Base-by-base conservation (phyloP, 1,284 basidiomycete species). In the Ceratobasidium sp. region DNA sequence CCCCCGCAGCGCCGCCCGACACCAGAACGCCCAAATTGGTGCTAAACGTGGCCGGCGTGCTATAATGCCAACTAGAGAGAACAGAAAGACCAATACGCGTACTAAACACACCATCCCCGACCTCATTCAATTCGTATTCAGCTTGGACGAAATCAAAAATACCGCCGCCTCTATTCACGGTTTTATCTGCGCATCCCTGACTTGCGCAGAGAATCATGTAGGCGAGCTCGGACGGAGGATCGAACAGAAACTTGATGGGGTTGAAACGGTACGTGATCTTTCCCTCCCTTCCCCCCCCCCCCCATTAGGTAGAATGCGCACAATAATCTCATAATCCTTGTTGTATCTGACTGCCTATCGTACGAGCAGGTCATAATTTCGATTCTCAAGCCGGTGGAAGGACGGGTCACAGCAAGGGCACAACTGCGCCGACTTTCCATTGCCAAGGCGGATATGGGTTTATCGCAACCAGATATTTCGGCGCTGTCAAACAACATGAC, bases 191-290 rank as follows among this genome's bases (percentile, higher is more conserved):
- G 34, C 58, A 37, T 19, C 34, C 22, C n/a, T 59, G 22, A 59
- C 58, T 29, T 59, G 58, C 22, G 58, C 34, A 19, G 58, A 59
- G 58, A 59, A 59, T 22, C 58, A 59, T 16, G 58, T 59, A 16
- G 34, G 37, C 58, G 22, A 59, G 37, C n/a, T 59, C n/a, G n/a
- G 19, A 1, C 58, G n/a, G 34, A 59, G 39, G 14, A n/a, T 59
- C 37, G 58, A 39, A 34, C 34, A 59, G 37, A 59, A 59, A 14
- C 58, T 59, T 39, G 58, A 59, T 2, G 29, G 13, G 34, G n/a
- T 59, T 39, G 58, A 59, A 39, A n/a, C 4, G 37, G 58, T 59
- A 24, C 34, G 58, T 59, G 16, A n/a, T 48, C 16, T n/a, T n/a
- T n/a, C n/a, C n/a, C n/a, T n/a, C n/a, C n/a, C n/a, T n/a, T n/a